Evolutionary conservation across 441 rosid genomes (phyloP).

Genomic region (Syzygium syzygioides): DNA sequence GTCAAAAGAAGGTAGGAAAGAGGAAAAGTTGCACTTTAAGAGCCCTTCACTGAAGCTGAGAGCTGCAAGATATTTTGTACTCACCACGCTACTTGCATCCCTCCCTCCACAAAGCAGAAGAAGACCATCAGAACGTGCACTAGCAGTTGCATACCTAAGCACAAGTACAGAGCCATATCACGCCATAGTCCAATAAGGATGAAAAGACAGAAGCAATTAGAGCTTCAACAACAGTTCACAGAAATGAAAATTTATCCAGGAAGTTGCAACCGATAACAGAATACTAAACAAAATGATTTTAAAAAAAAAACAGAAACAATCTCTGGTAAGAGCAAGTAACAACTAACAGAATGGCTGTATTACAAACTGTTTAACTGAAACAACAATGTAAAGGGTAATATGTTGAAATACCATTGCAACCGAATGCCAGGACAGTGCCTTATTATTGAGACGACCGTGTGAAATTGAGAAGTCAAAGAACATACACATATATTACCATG

Average conservation of each 20-base stretch:
- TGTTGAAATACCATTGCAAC: background rate
- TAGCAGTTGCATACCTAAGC: constrained; percentile 97
- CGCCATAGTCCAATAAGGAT: background rate
- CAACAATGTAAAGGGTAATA: background rate
- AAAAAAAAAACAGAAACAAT: background rate
- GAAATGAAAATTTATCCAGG: background rate
- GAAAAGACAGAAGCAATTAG: background rate
- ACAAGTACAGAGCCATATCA: constrained; percentile 13
- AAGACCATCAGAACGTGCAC: constrained; percentile 99
- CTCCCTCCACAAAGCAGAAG: constrained; percentile 99
- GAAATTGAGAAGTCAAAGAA: background rate
- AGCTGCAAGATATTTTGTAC: constrained; percentile 13
- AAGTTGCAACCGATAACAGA: background rate
- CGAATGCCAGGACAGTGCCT: background rate
- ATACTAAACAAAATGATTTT: background rate
- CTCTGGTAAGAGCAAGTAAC: background rate
- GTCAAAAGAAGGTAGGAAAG: background rate
- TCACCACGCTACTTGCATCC: constrained; percentile 96
- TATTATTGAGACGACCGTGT: background rate
- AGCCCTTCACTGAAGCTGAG: background rate
- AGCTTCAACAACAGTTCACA: background rate
- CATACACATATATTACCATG: background rate
- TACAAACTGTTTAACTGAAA: background rate
- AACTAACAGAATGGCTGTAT: background rate
- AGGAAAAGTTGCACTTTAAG: background rate